Base-by-base conservation (phyloP, 257 asterid species). In the Leonotis leonurus region DNA sequence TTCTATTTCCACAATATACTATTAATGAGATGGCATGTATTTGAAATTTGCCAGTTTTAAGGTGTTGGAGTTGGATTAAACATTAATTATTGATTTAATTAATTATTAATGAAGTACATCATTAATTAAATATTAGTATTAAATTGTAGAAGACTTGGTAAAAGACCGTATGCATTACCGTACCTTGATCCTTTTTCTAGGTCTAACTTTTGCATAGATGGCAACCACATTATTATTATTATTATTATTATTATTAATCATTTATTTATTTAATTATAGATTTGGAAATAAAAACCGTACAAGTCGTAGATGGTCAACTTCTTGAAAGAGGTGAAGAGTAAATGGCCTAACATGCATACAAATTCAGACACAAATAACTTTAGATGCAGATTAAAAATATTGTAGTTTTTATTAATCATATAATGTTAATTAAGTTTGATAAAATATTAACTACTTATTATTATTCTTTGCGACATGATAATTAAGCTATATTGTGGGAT, bases 271-370 rank as follows among this genome's bases (percentile, higher is more conserved):
- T 62, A n/a, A n/a, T n/a, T n/a, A n/a, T n/a, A n/a, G n/a, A n/a
- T n/a, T n/a, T n/a, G n/a, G n/a, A n/a, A n/a, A n/a, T n/a, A n/a
- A n/a, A n/a, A n/a, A n/a, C n/a, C 13, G 52, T 12, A 26, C 64
- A 52, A 52, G 40, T 51, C 63, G 33, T 33, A 17, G 24, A 56
- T 24, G 65, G 67, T 63, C 70, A 70, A 70, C 75, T 46, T 63
- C 62, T 70, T 32, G 75, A 63, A 36, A 37, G 10, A 32, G 2
- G 54, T 29, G 75, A 29, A n/a, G 51, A 25, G 13, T 37, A 35
- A 21, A 35, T 67, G 44, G 55, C 10, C 53, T 57, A 18, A 56
- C 52, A 45, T 67, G 13, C 21, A 24, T 33, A 10, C 2, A 8
- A 48, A 43, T 6, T 24, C 35, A 18, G 20, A 20, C 22, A 10